Percentiles rank a stretch among this genome's conserved stretches.
Evolutionary conservation across 2,329 filamentous ascomycete genomes (phyloP).

Genomic region (Aspergillus luchuensis): DNA sequence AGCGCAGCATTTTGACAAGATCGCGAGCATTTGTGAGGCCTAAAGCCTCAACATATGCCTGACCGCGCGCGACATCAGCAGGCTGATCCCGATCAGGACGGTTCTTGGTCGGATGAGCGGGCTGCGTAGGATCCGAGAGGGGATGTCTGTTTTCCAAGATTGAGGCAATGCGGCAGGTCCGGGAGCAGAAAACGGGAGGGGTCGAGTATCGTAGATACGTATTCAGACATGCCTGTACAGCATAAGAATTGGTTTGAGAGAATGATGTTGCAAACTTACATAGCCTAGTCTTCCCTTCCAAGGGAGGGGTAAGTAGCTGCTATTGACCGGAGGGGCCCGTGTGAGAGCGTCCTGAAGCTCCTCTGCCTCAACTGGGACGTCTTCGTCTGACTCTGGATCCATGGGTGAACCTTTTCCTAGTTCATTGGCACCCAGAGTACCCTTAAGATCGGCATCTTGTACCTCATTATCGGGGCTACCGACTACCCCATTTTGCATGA

Average conservation of each 20-base stretch:
- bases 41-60: constrained; percentile 72
- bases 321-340: constrained; percentile 77
- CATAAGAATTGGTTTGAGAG: constrained; percentile 6
- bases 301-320: constrained; percentile 77
- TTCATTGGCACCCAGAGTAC: constrained; percentile 15
- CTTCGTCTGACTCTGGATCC: constrained; percentile 59
- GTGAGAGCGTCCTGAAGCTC: constrained; percentile 61
- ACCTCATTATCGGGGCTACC: not conserved
- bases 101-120: constrained; percentile 82
- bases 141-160: constrained; percentile 89
- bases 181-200: constrained; percentile 83
- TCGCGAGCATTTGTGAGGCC: constrained; percentile 82
- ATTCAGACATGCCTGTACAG: constrained; percentile 75
- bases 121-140: constrained; percentile 70
- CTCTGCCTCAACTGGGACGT: constrained; percentile 55
- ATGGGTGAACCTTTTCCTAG: constrained; percentile 26
- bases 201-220: constrained; percentile 83
- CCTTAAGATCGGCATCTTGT: not conserved
- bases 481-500: constrained; percentile 2
- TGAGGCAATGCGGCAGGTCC: constrained; percentile 86
- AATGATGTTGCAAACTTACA: constrained; percentile 54
- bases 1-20: constrained; percentile 79
- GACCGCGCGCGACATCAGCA: constrained; percentile 66
- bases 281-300: constrained; percentile 91
- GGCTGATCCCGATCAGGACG: constrained; percentile 74